These are phyloP conservation scores for Phyllosticta capitalensis DNA, from an alignment of 2,329 filamentous ascomycete species.

Conservation along the genomic window DNA sequence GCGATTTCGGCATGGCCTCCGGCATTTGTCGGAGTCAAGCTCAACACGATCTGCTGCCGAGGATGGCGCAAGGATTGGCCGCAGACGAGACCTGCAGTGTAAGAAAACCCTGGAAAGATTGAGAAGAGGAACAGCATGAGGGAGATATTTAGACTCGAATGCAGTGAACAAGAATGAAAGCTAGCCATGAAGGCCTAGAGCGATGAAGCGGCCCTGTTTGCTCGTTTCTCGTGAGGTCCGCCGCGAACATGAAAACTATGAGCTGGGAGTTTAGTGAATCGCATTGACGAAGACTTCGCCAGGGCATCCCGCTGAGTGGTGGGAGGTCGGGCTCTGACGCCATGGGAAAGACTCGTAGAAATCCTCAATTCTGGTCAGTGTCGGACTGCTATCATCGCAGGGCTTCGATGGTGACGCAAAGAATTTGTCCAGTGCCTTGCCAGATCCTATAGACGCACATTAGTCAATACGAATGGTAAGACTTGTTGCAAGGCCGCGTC, in stretches of 20 bases:
- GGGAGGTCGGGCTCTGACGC: neutral
- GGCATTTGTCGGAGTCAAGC: neutral
- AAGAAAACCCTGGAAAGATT: too few relatives aligned
- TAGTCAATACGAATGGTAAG: neutral
- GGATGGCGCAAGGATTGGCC: too few relatives aligned
- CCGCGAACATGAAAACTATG: neutral
- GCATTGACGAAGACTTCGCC: neutral
- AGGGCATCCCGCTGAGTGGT: neutral
- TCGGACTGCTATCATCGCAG: neutral
- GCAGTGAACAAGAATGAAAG: too few relatives aligned
- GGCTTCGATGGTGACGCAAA: neutral
- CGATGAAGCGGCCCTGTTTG: neutral
- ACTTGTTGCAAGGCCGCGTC: neutral
- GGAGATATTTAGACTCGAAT: too few relatives aligned
- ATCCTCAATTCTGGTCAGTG: neutral
- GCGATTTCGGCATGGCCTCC: neutral
- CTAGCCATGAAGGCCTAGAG: too few relatives aligned
- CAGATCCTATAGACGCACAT: neutral
- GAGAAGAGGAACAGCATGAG: too few relatives aligned
- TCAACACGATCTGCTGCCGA: neutral
- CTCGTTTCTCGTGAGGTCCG: conserved; percentile 7
- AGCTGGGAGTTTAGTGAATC: neutral
- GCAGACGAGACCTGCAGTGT: too few relatives aligned
- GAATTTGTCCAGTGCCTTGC: neutral
- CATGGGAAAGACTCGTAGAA: neutral